phyloP scores from a whole-genome alignment of 345 rosid species.

The Brassica nigra region DNA sequence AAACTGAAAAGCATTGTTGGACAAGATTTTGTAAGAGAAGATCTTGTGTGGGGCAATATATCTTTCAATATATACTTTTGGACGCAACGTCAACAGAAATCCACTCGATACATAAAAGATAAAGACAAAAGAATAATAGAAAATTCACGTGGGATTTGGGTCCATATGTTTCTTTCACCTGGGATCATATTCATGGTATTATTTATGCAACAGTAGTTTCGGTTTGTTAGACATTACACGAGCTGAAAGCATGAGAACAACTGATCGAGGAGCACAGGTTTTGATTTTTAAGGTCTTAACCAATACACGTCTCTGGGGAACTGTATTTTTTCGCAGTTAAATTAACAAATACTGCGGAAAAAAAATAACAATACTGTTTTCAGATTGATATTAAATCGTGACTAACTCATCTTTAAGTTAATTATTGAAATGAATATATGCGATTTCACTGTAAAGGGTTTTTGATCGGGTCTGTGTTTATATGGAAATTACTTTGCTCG shows the following conservation, averaged over 20 bases:
- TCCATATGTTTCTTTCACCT: constrained; percentile 44
- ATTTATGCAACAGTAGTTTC: not conserved
- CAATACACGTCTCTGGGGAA: constrained; percentile 1
- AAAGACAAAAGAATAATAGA: not conserved
- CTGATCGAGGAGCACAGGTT: not conserved
- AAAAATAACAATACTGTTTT: constrained; percentile 17
- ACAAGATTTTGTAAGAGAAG: constrained; percentile 40
- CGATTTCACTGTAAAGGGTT: not conserved
- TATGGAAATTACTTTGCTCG: not conserved
- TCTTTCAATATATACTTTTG: constrained; percentile 42
- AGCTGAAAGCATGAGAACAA: not conserved
- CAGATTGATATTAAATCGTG: not conserved
- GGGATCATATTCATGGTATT: constrained; percentile 28
- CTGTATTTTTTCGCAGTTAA: not conserved
- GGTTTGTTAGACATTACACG: not conserved
- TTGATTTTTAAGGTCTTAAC: not conserved
- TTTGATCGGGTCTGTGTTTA: not conserved
- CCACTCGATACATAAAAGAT: constrained; percentile 18
- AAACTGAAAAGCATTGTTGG: constrained; percentile 13
- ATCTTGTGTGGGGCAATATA: constrained; percentile 43
- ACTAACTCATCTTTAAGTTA: constrained; percentile 28
- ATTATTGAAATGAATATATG: constrained; percentile 15
- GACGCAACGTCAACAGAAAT: constrained; percentile 31
- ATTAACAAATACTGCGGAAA: not conserved
- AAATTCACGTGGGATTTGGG: constrained; percentile 36